Conservation (phyloP, 176 grass and related monocot genomes). For the Rhynchospora tenuis region DNA sequence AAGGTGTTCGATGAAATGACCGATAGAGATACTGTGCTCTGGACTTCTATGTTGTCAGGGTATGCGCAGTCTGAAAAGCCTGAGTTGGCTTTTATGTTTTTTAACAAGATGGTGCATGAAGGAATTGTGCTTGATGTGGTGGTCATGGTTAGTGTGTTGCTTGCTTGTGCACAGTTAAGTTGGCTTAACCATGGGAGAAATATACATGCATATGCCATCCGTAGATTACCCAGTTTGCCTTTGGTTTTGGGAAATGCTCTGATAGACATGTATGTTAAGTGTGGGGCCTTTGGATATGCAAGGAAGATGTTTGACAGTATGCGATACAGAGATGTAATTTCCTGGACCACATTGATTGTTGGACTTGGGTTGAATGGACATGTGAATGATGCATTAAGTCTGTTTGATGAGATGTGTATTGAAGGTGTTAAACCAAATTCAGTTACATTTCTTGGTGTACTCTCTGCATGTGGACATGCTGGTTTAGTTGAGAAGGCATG, state of each 20-base stretch:
- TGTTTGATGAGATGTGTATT: constrained; percentile 39
- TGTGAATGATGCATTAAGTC: constrained; percentile 34
- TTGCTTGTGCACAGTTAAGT: constrained; percentile 50
- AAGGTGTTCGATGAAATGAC: constrained; percentile 56
- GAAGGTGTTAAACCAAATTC: constrained; percentile 42
- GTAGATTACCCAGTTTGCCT: constrained; percentile 32
- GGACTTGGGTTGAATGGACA: too few species aligned
- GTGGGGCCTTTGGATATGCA: constrained; percentile 49
- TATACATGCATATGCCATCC: constrained; percentile 38
- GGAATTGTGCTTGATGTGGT: constrained; percentile 44
- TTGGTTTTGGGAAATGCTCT: constrained; percentile 53
- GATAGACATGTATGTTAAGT: constrained; percentile 72
- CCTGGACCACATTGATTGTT: constrained; percentile 67
- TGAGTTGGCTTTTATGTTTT: constrained; percentile 35
- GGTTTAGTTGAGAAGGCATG: constrained; percentile 63
- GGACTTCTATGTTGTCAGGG: constrained; percentile 70
- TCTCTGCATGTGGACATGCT: constrained; percentile 59
- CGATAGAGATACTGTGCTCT: constrained; percentile 49
- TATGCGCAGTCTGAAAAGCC: constrained; percentile 46
- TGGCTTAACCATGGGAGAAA: constrained; percentile 37
- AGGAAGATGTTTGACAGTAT: constrained; percentile 41
- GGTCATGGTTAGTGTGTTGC: constrained; percentile 65
- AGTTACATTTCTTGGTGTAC: constrained; percentile 56
- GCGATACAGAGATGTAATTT: constrained; percentile 60
- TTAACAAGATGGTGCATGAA: constrained; percentile 36